Base-by-base conservation (phyloP, 306 rosid genomes). In the Acmispon strigosus region DNA sequence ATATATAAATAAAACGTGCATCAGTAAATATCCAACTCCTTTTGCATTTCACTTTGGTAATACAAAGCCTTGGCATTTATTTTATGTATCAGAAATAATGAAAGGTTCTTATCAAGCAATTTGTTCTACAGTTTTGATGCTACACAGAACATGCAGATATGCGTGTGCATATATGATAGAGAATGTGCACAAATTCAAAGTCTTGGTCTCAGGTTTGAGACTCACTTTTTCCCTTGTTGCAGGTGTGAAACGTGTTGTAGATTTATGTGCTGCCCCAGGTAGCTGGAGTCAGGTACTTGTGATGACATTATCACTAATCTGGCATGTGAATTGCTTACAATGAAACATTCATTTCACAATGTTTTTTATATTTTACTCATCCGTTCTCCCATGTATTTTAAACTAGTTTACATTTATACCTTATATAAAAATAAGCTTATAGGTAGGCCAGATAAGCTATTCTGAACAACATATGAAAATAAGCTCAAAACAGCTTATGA, bases 241-340 rank as follows among this genome's bases (percentile, higher is more conserved):
- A 91, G 97, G 99, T 48, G 96, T 91, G 52, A 91, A 86, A 88
- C 92, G 91, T 27, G 97, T 87, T 68, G 99, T 94, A 74, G 97
- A 94, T 85, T 85, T 94, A 78, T 94, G 97, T 34, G 99, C 99
- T 62, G 99, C 99, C 58, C 99, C 99, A 4, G 99, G 97, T 62
- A 94, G 97, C 87, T 94, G 99, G 99, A 94, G 99, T 84, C 97
- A 94, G 99, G 99, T 91, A 89, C 55, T 6, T 42, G 42, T 53
- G 73, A 73, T 62, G 70, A 65, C 43, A 52, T 45, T 37, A 32
- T 50, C 8, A 34, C 39, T 53, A 57, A 29, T 12, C 70, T 29
- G 14, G 39, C 67, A 11, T 27, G 3, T 27, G 32, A 27, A 27
- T 68, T 66, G 32, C 27, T 51, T 20, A 39, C 10, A 29, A 27